phyloP scores from a whole-genome alignment of 176 grass and related monocot species.

The Oryza longistaminata region DNA sequence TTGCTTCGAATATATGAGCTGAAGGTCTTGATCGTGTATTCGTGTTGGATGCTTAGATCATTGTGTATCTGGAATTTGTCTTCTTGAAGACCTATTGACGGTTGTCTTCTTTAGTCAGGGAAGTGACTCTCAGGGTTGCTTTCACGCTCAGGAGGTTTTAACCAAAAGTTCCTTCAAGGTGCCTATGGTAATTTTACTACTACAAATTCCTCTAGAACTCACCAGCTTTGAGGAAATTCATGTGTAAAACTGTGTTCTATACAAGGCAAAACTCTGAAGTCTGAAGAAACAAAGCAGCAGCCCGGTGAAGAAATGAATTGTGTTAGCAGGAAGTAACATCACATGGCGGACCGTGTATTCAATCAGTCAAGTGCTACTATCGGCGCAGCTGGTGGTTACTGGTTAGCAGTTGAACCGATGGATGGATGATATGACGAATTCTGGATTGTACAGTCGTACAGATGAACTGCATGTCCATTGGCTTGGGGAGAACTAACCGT shows the following conservation, averaged over 20 bases:
- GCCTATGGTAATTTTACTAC: neutral
- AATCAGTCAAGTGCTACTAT: neutral
- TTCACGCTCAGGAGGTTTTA: neutral
- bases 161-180: neutral
- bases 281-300: neutral
- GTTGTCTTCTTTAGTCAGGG: neutral
- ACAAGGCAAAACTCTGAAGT: neutral
- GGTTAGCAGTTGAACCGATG: neutral
- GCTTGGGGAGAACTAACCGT: neutral
- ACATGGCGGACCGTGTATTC: neutral
- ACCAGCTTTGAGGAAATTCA: neutral
- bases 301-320: neutral
- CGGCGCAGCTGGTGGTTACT: neutral
- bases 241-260: neutral
- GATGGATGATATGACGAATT: neutral
- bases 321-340: neutral
- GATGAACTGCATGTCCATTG: neutral
- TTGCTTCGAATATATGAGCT: conserved; percentile 6
- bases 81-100: neutral
- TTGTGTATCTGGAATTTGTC: neutral
- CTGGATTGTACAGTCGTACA: neutral
- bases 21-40: neutral
- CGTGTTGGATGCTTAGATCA: neutral
- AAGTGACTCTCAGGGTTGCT: neutral
- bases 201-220: neutral